These are phyloP conservation scores for Podila verticillata DNA, from an alignment of 192 early-diverging fungal genomes.

Conservation along the genomic window DNA sequence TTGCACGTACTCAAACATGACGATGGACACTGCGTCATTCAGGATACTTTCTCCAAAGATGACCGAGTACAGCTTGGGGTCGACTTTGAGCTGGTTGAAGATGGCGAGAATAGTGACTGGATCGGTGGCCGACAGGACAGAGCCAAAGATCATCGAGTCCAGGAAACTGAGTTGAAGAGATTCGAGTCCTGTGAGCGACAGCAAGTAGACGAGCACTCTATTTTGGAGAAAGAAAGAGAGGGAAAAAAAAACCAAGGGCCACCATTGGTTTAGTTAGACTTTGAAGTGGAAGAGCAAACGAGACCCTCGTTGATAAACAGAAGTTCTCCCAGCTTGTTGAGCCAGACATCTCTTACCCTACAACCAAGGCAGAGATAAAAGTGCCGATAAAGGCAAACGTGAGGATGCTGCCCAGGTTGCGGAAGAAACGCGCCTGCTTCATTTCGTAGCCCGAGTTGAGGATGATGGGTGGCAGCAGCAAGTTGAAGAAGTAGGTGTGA, in stretches of 20 bases:
- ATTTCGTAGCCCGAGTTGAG: slow-evolving; percentile 96
- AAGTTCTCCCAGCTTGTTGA: not conserved
- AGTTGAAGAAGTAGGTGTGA: slow-evolving; percentile 93
- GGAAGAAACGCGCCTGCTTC: slow-evolving; percentile 88
- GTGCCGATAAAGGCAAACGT: slow-evolving; percentile 96
- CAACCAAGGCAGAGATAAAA: slow-evolving; percentile 89
- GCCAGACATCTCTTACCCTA: slow-evolving; percentile 73
- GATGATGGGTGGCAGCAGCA: slow-evolving; percentile 97
- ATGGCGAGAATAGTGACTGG: slow-evolving; percentile 97
- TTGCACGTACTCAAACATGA: slow-evolving; percentile 79
- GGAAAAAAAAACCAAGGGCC: slow-evolving; percentile 19
- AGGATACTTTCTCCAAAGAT: slow-evolving; percentile 96
- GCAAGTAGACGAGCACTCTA: slow-evolving; percentile 73
- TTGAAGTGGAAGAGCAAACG: slow-evolving; percentile 1
- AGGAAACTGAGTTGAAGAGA: slow-evolving; percentile 79
- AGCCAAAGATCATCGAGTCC: slow-evolving; percentile 95
- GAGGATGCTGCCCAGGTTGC: slow-evolving; percentile 89
- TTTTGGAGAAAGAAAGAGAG: slow-evolving; percentile 7
- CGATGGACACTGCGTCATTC: slow-evolving; percentile 98
- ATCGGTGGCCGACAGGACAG: slow-evolving; percentile 96
- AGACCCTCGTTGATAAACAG: slow-evolving; percentile 7
- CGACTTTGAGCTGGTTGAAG: slow-evolving; percentile 93
- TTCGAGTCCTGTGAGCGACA: slow-evolving; percentile 76
- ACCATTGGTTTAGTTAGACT: not conserved
- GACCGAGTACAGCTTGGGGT: slow-evolving; percentile 94